Conservation (phyloP, 2,329 filamentous ascomycete genomes). For the Diaporthe caulivora region DNA sequence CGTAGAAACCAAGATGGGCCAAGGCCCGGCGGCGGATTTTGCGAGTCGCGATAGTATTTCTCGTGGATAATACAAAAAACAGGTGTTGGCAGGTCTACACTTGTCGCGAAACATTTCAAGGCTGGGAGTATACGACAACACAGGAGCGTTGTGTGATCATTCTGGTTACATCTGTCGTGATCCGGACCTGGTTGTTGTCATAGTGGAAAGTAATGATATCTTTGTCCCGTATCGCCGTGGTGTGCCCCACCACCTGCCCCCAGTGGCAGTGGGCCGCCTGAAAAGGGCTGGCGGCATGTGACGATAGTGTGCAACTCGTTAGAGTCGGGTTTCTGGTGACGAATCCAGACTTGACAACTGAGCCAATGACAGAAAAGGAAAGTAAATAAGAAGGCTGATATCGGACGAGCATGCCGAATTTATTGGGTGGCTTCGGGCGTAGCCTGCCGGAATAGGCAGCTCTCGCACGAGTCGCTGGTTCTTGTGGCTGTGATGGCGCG, state of each 20-base stretch:
- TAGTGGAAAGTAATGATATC: conserved; percentile 11
- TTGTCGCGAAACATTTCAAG: too few relatives aligned
- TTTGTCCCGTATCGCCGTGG: neutral
- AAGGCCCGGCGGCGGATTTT: neutral
- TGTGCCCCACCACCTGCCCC: neutral
- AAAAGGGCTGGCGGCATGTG: neutral
- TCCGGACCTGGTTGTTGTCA: neutral
- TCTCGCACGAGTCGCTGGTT: conserved; percentile 23
- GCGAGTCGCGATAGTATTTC: neutral
- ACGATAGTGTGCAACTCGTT: neutral
- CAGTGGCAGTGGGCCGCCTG: neutral
- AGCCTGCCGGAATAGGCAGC: conserved; percentile 24
- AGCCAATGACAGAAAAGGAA: conserved; percentile 14
- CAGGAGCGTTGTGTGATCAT: neutral
- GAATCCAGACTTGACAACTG: neutral
- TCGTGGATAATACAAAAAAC: too few relatives aligned
- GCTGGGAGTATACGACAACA: neutral
- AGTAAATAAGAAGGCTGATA: neutral
- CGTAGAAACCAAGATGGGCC: too few relatives aligned
- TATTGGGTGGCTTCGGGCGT: neutral
- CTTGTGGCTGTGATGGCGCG: conserved; percentile 9
- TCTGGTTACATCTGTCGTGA: conserved; percentile 18
- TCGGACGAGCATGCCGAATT: neutral
- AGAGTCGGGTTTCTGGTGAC: too few relatives aligned
- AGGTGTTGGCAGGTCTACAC: neutral